These are phyloP conservation scores for Lodderomyces metapsilosis DNA, from an alignment of 1,139 yeast species.

Conservation along the genomic window DNA sequence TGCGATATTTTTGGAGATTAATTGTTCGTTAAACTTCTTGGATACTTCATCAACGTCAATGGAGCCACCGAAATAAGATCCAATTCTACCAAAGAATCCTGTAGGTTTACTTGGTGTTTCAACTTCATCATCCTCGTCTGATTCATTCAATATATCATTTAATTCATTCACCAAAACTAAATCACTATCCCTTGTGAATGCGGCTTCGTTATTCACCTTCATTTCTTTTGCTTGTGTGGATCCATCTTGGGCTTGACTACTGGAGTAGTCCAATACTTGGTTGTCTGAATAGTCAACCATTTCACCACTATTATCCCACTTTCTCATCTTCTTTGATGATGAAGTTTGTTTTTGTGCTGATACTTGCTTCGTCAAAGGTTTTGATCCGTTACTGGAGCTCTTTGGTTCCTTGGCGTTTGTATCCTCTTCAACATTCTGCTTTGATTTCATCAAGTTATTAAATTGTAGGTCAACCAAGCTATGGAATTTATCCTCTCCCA, in stretches of 20 bases:
- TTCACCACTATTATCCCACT: conserved; percentile 46
- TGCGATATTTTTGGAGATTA: conserved; percentile 43
- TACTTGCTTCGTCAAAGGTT: conserved; percentile 6
- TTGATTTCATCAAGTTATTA: conserved; percentile 35
- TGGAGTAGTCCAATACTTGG: conserved; percentile 36
- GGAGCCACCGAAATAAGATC: conserved; percentile 40
- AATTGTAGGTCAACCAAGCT: conserved; percentile 42
- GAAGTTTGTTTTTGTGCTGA: conserved; percentile 3
- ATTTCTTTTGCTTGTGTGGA: conserved; percentile 41
- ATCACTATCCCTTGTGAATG: conserved; percentile 40
- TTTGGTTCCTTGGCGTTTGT: conserved; percentile 12
- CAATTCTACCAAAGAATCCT: conserved; percentile 36
- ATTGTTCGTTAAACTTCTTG: conserved; percentile 43
- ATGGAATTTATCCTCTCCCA: conserved; percentile 27
- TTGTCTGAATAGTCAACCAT: conserved; percentile 27
- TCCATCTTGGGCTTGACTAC: conserved; percentile 14
- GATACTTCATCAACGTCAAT: conserved; percentile 39
- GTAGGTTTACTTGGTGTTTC: conserved; percentile 13
- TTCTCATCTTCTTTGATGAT: conserved; percentile 40
- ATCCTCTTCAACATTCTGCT: conserved; percentile 12
- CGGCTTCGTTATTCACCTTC: conserved; percentile 28
- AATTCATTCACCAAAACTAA: conserved; percentile 44
- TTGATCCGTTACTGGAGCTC: conserved; percentile 19
- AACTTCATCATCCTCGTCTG: conserved; percentile 29
- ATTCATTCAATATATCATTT: conserved; percentile 39